Conservation (phyloP, 2,329 filamentous ascomycete species). For the Trichoderma hamatum region DNA sequence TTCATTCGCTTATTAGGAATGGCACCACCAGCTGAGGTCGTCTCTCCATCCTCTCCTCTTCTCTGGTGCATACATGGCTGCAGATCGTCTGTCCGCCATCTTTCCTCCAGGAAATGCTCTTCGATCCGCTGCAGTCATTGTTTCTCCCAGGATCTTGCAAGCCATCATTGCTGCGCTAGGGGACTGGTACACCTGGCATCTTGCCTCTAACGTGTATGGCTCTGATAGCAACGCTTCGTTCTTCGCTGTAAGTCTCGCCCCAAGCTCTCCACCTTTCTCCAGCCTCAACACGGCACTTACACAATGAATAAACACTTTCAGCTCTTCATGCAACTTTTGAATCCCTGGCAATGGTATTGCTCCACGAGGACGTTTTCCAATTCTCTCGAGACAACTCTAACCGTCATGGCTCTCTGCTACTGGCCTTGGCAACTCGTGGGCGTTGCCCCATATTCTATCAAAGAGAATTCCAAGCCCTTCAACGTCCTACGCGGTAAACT, state of each 20-base stretch:
- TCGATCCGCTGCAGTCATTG: conserved; percentile 68
- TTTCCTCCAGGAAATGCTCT: conserved; percentile 57
- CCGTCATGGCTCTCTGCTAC: conserved; percentile 73
- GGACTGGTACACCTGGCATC: conserved; percentile 86
- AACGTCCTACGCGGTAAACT: conserved; percentile 34
- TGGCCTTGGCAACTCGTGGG: conserved; percentile 83
- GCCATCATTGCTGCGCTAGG: conserved; percentile 74
- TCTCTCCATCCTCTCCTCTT: conserved; percentile 91
- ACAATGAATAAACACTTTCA: conserved; percentile 24
- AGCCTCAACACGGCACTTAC: background rate
- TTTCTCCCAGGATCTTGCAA: conserved; percentile 75
- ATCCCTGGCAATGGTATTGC: conserved; percentile 92
- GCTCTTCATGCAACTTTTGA: conserved; percentile 44
- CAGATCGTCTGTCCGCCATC: conserved; percentile 58
- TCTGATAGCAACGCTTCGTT: conserved; percentile 63
- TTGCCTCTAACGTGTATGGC: conserved; percentile 76
- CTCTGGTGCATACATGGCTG: conserved; percentile 69
- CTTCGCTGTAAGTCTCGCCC: conserved; percentile 63
- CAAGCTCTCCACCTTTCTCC: background rate
- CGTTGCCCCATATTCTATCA: conserved; percentile 43
- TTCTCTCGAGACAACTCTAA: conserved; percentile 87
- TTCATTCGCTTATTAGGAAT: conserved; percentile 67
- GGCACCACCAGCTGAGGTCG: conserved; percentile 82
- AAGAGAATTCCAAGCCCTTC: conserved; percentile 44
- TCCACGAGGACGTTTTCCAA: conserved; percentile 94